phyloP scores from a whole-genome alignment of 371 early-diverging fungal species.

The Apophysomyces variabilis region DNA sequence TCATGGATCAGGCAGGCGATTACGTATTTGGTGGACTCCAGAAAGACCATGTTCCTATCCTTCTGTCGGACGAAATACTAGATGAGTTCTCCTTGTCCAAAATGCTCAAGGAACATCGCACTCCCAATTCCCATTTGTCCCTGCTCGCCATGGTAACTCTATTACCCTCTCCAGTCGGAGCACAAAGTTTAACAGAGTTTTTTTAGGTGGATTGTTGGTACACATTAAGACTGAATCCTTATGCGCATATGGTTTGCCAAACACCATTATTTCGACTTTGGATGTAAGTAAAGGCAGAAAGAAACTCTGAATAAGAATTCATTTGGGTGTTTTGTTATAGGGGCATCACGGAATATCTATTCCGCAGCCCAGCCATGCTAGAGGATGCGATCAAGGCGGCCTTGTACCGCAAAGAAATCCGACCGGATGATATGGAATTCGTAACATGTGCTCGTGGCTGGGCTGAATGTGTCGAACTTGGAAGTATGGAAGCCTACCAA shows the following conservation, averaged over 20 bases:
- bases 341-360: slow-evolving; percentile 93
- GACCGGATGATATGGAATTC: slow-evolving; percentile 93
- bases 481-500: slow-evolving; percentile 84
- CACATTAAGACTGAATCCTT: slow-evolving; percentile 82
- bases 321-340: slow-evolving; percentile 22
- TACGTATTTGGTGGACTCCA: slow-evolving; percentile 85
- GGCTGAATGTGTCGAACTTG: slow-evolving; percentile 87
- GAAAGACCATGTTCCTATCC: slow-evolving; percentile 63
- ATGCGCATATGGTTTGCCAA: slow-evolving; percentile 93
- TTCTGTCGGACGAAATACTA: slow-evolving; percentile 81
- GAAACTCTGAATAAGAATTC: background rate
- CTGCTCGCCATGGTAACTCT: slow-evolving; percentile 79
- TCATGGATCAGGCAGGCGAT: slow-evolving; percentile 64
- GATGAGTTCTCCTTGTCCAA: slow-evolving; percentile 89
- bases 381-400: slow-evolving; percentile 87
- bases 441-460: slow-evolving; percentile 90
- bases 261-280: slow-evolving; percentile 95
- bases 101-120: slow-evolving; percentile 75
- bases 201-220: slow-evolving; percentile 87
- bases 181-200: background rate
- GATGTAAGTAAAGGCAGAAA: slow-evolving; percentile 56
- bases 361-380: slow-evolving; percentile 76
- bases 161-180: background rate
- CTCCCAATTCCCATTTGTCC: slow-evolving; percentile 92
- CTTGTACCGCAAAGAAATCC: slow-evolving; percentile 75